Conservation (phyloP, 1,284 basidiomycete species). For the Vanrija humicola region DNA sequence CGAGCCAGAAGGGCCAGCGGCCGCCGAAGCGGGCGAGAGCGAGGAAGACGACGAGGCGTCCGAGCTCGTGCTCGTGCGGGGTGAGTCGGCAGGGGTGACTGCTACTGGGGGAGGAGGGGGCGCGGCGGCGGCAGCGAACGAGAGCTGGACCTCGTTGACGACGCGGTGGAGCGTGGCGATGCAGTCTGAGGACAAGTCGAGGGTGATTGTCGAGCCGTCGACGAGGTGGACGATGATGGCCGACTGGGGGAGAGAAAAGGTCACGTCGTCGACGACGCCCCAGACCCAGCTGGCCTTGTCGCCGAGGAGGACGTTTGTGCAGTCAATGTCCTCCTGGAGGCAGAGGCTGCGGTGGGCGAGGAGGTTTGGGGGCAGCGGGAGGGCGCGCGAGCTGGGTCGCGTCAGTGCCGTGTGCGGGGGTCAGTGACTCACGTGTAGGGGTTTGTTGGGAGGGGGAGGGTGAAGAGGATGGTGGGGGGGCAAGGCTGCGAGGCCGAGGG, state of each 20-base stretch:
- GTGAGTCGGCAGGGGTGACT: conserved; percentile 22
- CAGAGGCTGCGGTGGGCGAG: conserved; percentile 45
- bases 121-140: conserved; percentile 35
- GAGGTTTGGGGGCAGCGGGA: conserved; percentile 48
- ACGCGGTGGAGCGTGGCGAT: conserved; percentile 33
- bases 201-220: conserved; percentile 36
- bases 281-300: conserved; percentile 49
- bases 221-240: conserved; percentile 43
- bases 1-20: conserved; percentile 9
- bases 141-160: conserved; percentile 45
- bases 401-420: neutral
- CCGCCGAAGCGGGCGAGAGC: conserved; percentile 1
- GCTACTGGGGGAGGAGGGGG: conserved; percentile 20
- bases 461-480: conserved; percentile 67
- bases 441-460: conserved; percentile 58
- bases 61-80: conserved; percentile 9
- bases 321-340: conserved; percentile 45
- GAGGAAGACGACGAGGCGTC: conserved; percentile 13
- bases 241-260: conserved; percentile 38
- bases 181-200: conserved; percentile 37
- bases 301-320: conserved; percentile 46
- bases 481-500: conserved; percentile 54
- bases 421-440: conserved; percentile 49
- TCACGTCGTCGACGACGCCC: conserved; percentile 47
- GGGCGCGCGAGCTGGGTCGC: conserved; percentile 26